phyloP scores from a whole-genome alignment of 106 monocot genomes.

The Phalaenopsis aphrodite region DNA sequence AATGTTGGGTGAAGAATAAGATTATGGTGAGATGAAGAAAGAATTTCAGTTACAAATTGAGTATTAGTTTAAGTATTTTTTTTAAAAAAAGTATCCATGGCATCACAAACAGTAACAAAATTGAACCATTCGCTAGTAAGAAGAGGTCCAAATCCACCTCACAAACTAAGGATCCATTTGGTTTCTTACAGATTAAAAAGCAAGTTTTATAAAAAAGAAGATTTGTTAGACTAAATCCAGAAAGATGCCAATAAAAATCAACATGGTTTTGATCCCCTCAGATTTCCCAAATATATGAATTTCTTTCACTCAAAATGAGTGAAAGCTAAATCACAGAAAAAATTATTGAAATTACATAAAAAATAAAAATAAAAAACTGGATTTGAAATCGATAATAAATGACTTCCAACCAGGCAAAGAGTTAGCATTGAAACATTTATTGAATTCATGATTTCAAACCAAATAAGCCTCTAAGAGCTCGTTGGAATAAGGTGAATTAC shows the following conservation, averaged over 20 bases:
- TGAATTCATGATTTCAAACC: neutral
- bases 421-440: neutral
- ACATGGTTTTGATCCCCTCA: neutral
- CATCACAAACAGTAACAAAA: neutral
- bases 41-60: neutral
- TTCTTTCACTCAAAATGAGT: neutral
- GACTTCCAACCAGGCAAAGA: neutral
- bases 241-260: neutral
- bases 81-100: neutral
- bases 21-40: neutral
- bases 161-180: neutral
- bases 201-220: neutral
- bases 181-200: neutral
- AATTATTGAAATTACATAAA: neutral
- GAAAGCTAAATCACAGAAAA: neutral
- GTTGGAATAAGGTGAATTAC: neutral
- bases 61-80: neutral
- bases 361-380: neutral
- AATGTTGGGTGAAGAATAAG: neutral
- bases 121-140: neutral
- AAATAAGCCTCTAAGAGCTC: too few species aligned
- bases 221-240: neutral
- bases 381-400: neutral
- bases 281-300: neutral
- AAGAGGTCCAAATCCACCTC: neutral